phyloP scores from a whole-genome alignment of 2,329 filamentous ascomycete species.

The Kalaharituber pfeilii region DNA sequence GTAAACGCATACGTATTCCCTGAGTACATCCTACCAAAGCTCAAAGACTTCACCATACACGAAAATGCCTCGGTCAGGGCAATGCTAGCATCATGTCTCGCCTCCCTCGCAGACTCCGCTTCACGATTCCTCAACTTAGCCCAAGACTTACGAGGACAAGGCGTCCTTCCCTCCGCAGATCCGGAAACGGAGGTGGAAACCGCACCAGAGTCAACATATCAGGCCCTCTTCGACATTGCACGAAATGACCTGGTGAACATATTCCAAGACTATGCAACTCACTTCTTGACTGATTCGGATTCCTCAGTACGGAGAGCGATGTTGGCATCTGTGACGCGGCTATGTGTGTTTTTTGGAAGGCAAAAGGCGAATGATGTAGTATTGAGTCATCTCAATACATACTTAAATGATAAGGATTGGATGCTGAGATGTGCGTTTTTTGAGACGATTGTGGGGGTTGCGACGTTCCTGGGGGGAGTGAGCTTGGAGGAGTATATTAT shows the following conservation, averaged over 20 bases:
- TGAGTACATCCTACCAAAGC: constrained; percentile 45
- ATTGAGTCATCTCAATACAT: constrained; percentile 87
- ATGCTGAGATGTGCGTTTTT: constrained; percentile 93
- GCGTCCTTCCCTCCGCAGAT: constrained; percentile 58
- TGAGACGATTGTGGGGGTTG: constrained; percentile 83
- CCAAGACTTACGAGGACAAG: constrained; percentile 59
- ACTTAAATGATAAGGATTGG: constrained; percentile 93
- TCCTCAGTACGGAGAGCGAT: constrained; percentile 79
- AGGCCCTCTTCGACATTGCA: constrained; percentile 76
- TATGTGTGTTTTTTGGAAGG: constrained; percentile 90
- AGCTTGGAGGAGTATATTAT: constrained; percentile 90
- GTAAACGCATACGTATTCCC: constrained; percentile 53
- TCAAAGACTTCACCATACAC: constrained; percentile 25
- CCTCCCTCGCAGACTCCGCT: constrained; percentile 71
- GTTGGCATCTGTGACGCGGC: constrained; percentile 70
- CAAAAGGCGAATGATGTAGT: constrained; percentile 91
- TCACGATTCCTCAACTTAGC: constrained; percentile 78
- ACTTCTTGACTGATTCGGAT: constrained; percentile 71
- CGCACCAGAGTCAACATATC: constrained; percentile 50
- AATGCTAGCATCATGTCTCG: constrained; percentile 83
- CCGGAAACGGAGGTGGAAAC: constrained; percentile 59
- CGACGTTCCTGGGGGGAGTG: constrained; percentile 71
- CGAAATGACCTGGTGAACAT: constrained; percentile 63
- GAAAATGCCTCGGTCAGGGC: constrained; percentile 60
- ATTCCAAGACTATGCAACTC: constrained; percentile 77